Conservation (phyloP, 163 green algal species). For the Volvox carteri region DNA sequence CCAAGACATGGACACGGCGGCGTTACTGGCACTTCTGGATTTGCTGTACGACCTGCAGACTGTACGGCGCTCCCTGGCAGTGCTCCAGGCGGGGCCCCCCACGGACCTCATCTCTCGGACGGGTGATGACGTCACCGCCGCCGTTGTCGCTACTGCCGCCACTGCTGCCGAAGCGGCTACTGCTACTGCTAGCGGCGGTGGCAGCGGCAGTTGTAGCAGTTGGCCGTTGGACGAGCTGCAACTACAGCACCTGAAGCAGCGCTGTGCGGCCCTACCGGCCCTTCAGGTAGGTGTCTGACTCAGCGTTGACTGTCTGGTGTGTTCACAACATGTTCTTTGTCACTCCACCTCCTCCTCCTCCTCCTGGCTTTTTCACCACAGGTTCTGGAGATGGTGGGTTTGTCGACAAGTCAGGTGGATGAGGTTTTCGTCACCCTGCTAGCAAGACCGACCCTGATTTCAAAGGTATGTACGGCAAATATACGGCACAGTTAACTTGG, state of each 20-base stretch:
- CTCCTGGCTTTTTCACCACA: background rate
- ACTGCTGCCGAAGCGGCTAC: background rate
- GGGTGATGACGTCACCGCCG: background rate
- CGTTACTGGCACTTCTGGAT: background rate
- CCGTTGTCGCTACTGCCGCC: no score
- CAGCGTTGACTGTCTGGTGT: background rate
- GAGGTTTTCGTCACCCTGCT: conserved; percentile 6
- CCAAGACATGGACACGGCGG: conserved; percentile 9
- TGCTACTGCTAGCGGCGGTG: background rate
- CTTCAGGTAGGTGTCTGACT: background rate
- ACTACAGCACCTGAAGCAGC: conserved; percentile 11
- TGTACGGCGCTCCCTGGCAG: background rate
- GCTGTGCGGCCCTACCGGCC: background rate
- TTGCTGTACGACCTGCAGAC: conserved; percentile 16
- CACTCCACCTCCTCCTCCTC: background rate
- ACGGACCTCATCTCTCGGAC: background rate
- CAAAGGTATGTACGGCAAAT: background rate
- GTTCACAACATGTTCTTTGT: no score
- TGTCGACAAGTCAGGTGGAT: background rate
- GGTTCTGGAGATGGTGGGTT: conserved; percentile 9
- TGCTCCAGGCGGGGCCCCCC: conserved; percentile 2
- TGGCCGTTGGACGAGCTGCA: background rate
- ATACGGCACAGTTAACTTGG: no score
- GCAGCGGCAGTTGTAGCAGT: no score
- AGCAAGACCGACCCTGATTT: background rate